Evolutionary conservation across 179 eudicot genomes (phyloP), one percentile per base, ranked within the genome.

Genomic region (Camellia oleifera): DNA sequence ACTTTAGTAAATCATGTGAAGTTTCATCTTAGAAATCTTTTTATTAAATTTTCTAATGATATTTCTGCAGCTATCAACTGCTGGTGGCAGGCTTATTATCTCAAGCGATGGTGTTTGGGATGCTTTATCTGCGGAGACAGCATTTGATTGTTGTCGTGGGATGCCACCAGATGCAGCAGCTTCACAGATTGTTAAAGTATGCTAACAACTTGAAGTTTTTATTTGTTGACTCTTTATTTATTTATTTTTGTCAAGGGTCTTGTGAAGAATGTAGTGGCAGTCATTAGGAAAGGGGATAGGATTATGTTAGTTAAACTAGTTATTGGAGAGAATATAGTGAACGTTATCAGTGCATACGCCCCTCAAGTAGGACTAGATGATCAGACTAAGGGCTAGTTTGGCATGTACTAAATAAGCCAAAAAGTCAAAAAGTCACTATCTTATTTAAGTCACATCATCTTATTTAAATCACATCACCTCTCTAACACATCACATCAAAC

Each of bases 61-160:
- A 45, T 60, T 70, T 84, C 44, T 85, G 83, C 94, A 96, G 99
- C 78, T 96, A 85, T 89, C 99, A 8, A 84, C 89, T 82, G 83
- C 88, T 82, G 99, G 99, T 86, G 98, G 98, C 42, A 88, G 98
- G 85, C 90, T 96, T 69, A 86, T 96, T 69, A 77, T 96, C 68
- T 88, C 94, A 61, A 96, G 99, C 75, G 99, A 96, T 78, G 99
- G 99, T 72, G 99, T 96, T 80, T 96, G 99, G 99, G 99, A 96
- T 88, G 96, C 94, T 75, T 77, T 96, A 87, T 85, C 92, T 86
- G 92, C 92, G 32, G 99, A 96, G 83, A 44, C 87, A 54, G 97
- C 97, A 79, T 83, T 90, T 66, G 92, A 94, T 66, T 96, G 97
- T 87, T 88, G 94, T 72, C 93, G 98, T 60, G 93, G 94, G 45